These are phyloP conservation scores for Neoarthrinium moseri DNA, from an alignment of 2,329 filamentous ascomycete species.

Conservation along the genomic window DNA sequence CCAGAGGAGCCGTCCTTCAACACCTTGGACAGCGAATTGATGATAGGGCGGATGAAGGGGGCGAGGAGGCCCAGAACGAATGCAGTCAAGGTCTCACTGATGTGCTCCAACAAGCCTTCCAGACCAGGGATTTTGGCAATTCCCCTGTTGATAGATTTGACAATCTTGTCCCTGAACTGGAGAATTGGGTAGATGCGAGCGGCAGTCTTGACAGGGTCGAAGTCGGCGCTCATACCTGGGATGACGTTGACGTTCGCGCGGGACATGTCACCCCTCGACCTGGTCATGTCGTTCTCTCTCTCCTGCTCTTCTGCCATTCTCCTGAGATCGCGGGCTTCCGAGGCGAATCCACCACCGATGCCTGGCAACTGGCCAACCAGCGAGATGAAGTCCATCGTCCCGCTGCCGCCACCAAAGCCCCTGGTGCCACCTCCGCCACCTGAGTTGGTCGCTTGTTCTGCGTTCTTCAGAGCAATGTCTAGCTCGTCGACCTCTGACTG, in stretches of 20 bases:
- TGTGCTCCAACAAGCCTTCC: conserved; percentile 86
- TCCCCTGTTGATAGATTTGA: conserved; percentile 78
- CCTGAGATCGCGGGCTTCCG: conserved; percentile 64
- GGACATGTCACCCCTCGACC: conserved; percentile 28
- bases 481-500: conserved; percentile 84
- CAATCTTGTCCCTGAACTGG: conserved; percentile 89
- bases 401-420: conserved; percentile 40
- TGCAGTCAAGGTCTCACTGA: conserved; percentile 87
- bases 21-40: conserved; percentile 78
- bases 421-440: conserved; percentile 34
- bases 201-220: conserved; percentile 76
- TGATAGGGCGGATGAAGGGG: conserved; percentile 89
- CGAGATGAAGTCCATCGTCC: conserved; percentile 61
- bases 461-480: conserved; percentile 70
- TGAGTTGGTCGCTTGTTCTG: conserved; percentile 48
- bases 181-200: conserved; percentile 92
- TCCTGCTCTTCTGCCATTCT: conserved; percentile 63
- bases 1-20: conserved; percentile 83
- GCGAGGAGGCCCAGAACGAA: conserved; percentile 90
- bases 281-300: conserved; percentile 38
- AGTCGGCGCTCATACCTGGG: conserved; percentile 71
- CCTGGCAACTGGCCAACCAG: conserved; percentile 75
- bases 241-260: conserved; percentile 57
- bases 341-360: conserved; percentile 62
- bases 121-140: conserved; percentile 92